Percentiles rank a stretch among this genome's conserved stretches.
Conservation (phyloP, 1,139 yeast species). For the Pichia inconspicua region DNA sequence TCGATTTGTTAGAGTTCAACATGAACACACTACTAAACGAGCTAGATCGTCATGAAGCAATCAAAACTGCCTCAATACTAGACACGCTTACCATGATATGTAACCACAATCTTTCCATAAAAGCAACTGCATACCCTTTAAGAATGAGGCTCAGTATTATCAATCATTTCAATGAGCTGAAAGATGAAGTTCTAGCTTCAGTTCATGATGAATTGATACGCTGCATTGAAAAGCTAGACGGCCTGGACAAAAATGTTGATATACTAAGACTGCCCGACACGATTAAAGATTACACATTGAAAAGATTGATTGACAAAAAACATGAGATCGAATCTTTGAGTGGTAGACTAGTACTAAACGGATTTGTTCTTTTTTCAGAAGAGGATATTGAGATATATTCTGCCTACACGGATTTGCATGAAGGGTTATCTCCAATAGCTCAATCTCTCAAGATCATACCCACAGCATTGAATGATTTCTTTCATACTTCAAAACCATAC, state of each 20-base stretch:
- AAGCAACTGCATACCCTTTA: slow-evolving; percentile 31
- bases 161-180: slow-evolving; percentile 51
- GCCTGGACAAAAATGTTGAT: slow-evolving; percentile 33
- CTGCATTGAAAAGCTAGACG: slow-evolving; percentile 30
- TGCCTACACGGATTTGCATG: slow-evolving; percentile 29
- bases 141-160: slow-evolving; percentile 47
- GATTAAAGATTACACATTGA: background rate
- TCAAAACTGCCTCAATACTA: slow-evolving; percentile 25
- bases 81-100: slow-evolving; percentile 39
- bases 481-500: slow-evolving; percentile 26
- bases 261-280: slow-evolving; percentile 21
- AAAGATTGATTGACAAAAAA: slow-evolving; percentile 25
- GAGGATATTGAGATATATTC: slow-evolving; percentile 28
- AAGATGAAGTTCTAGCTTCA: slow-evolving; percentile 42
- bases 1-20: slow-evolving; percentile 24
- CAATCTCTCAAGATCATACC: slow-evolving; percentile 60
- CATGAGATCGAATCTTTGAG: slow-evolving; percentile 30
- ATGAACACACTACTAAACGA: slow-evolving; percentile 3
- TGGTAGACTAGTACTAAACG: slow-evolving; percentile 19
- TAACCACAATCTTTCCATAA: slow-evolving; percentile 36
- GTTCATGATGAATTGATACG: slow-evolving; percentile 43
- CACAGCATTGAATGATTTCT: slow-evolving; percentile 41
- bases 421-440: slow-evolving; percentile 40
- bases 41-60: slow-evolving; percentile 2
- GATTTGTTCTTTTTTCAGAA: slow-evolving; percentile 5